Evolutionary conservation across 805 yeast genomes (phyloP), one percentile per base, ranked within the genome.

Genomic region (Teunomyces stri): DNA sequence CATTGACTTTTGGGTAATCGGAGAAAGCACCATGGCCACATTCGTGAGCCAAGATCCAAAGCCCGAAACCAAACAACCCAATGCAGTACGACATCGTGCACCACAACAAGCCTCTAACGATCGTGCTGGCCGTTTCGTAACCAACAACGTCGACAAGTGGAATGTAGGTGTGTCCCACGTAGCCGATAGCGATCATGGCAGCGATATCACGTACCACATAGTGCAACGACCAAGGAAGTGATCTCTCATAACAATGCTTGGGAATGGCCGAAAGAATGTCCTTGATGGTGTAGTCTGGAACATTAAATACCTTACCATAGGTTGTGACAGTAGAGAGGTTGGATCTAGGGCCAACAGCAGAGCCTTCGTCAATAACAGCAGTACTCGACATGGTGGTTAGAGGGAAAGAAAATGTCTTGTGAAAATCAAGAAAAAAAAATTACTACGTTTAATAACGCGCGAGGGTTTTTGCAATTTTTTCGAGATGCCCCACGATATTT

Each of bases 1-100:
- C 92, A 66, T 89, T 87, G 53, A 87, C 82, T 70, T 75, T 67
- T 34, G 81, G 82, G 61, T 82, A 83, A 58, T 85, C 87, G 34
- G 85, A 76, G 67, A 89, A 89, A 18, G 96, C 96, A 57, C 82
- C 85, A 66, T 88, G 96, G 51, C 96, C 96, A 74, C 96, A 88
- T 68, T 88, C 96, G 68, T 88, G 96, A 45, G 95, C 94, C 70
- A 88, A 62, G 43, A 88, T 85, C 96, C 96, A 88, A 42, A 84
- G 45, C 41, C 96, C 96, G 27, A 90, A 84, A 49, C 84, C 83
- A 50, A 85, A 79, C 46, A 87, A 69, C 25, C 92, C 89, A 57
- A 80, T 79, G 39, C 69, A 60, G 45, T 75, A 60, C 15, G 81
- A 65, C 60, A 85, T 83, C 13, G 62, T 66, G 34, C 74, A 54